A percentile compares a stretch with the other conserved stretches of the same genome.
phyloP scores from a whole-genome alignment of 192 early-diverging fungal genomes.

The Dispira parvispora region DNA sequence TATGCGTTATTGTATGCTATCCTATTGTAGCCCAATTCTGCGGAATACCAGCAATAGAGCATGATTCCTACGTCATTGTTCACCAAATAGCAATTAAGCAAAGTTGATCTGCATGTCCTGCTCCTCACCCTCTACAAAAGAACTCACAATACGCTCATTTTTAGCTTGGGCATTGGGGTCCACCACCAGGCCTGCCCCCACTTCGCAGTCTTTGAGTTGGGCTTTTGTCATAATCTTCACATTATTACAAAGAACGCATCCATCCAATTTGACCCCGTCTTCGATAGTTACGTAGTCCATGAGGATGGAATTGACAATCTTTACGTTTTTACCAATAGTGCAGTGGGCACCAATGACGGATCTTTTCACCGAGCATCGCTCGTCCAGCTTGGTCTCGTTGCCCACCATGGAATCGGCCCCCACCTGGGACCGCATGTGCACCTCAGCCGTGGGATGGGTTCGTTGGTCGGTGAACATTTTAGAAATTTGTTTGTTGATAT shows the following conservation, averaged over 20 bases:
- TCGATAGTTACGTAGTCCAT: slow-evolving; percentile 92
- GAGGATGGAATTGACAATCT: slow-evolving; percentile 86
- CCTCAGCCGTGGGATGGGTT: slow-evolving; percentile 50
- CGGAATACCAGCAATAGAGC: no score
- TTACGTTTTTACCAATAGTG: slow-evolving; percentile 90
- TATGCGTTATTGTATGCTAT: no score
- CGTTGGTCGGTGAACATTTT: slow-evolving; percentile 30
- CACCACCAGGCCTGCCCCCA: slow-evolving; percentile 46
- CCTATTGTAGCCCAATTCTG: no score
- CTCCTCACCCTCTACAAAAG: neutral
- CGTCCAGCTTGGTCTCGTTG: slow-evolving; percentile 73
- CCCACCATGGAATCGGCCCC: slow-evolving; percentile 84
- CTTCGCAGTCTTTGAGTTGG: slow-evolving; percentile 78
- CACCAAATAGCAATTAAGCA: neutral
- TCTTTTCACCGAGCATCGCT: slow-evolving; percentile 84
- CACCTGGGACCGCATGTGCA: slow-evolving; percentile 52
- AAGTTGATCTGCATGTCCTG: neutral
- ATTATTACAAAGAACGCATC: slow-evolving; percentile 69
- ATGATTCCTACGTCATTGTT: no score
- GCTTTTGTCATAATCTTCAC: slow-evolving; percentile 59
- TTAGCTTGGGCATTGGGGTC: slow-evolving; percentile 42
- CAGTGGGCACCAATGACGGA: slow-evolving; percentile 88
- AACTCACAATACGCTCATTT: slow-evolving; percentile 5
- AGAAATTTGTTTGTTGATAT: slow-evolving; percentile 64
- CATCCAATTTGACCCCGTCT: slow-evolving; percentile 81